Base-by-base conservation (phyloP, 1,284 basidiomycete genomes). In the Malassezia arunalokei region DNA sequence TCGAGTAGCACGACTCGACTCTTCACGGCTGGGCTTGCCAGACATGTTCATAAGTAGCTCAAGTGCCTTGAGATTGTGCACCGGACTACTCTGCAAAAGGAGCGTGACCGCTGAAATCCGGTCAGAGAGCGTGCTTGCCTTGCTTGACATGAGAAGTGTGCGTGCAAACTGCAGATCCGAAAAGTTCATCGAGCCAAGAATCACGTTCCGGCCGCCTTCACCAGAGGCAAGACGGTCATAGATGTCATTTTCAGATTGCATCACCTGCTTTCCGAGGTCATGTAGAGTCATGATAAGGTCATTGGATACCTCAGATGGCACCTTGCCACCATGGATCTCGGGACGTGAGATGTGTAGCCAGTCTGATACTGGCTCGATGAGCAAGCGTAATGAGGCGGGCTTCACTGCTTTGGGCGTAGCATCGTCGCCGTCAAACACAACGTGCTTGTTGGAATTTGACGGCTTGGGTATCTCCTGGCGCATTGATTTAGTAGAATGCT, bases 51-150 rank as follows among this genome's bases (percentile, higher is more conserved):
- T 56, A 57, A 95, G 39, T 63, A 75, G 8, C 78, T 81, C 58
- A 20, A 82, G 68, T 44, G 75, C 71, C 32, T 67, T 56, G 43
- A 68, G 80, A 60, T 92, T 92, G 71, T 96, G 90, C 35, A 94
- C 64, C 0, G 94, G 92, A 47, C 86, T 87, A 54, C 84, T 85
- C 71, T 94, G 87, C 14, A 91, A 85, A 44, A 96, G 79, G 29
- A 98, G 77, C 5, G 90, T 89, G 47, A 98, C 78, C 0, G 94
- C 94, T 53, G 87, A 89, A 1, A 98, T 83, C 57, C 88, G 80
- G 74, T 98, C 94, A 24, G 87, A 88, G 17, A 95, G 81, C 1
- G 94, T 98, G 27, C 66, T 65, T 7, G 67, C 67, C 6, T 60
- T 63, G 43, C 59, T 65, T 37, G 60, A 62, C 1, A 59, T 61